Percentiles rank a stretch among this genome's conserved stretches.
Evolutionary conservation across 306 rosid species (phyloP).

Genomic region (Pyrus pyrifolia): DNA sequence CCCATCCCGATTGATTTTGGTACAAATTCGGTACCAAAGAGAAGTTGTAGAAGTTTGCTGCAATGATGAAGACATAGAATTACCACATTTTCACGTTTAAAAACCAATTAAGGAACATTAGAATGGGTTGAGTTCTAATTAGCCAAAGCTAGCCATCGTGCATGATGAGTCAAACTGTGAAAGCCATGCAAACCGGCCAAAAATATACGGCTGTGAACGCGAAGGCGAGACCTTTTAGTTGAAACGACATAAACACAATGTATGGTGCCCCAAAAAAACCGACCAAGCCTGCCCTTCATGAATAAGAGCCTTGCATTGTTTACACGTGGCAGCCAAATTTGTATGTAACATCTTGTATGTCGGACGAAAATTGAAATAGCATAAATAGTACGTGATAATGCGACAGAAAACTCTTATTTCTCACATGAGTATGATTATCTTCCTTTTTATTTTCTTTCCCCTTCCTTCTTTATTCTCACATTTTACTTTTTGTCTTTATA

Average conservation of each 20-base stretch:
- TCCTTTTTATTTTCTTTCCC: rapidly evolving
- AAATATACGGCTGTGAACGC: not conserved
- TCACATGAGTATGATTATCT: too few relatives aligned
- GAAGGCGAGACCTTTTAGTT: not conserved
- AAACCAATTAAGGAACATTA: not conserved
- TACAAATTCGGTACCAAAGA: too few relatives aligned
- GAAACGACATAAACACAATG: not conserved
- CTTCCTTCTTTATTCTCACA: rapidly evolving
- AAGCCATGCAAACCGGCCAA: not conserved
- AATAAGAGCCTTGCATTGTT: not conserved
- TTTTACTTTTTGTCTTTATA: too few relatives aligned
- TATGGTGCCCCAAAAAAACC: not conserved
- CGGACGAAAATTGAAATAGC: too few relatives aligned
- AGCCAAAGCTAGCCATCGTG: not conserved
- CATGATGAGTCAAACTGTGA: not conserved
- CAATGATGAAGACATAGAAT: too few relatives aligned
- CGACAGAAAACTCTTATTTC: too few relatives aligned
- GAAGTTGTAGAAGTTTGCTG: too few relatives aligned
- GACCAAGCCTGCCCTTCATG: not conserved
- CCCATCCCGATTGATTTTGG: too few relatives aligned
- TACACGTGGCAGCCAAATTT: too few relatives aligned
- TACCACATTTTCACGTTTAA: not conserved
- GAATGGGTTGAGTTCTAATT: not conserved
- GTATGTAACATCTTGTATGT: too few relatives aligned
- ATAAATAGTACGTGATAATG: too few relatives aligned